Evolutionary conservation across 306 rosid species (phyloP).

Genomic region (Ceratonia siliqua): DNA sequence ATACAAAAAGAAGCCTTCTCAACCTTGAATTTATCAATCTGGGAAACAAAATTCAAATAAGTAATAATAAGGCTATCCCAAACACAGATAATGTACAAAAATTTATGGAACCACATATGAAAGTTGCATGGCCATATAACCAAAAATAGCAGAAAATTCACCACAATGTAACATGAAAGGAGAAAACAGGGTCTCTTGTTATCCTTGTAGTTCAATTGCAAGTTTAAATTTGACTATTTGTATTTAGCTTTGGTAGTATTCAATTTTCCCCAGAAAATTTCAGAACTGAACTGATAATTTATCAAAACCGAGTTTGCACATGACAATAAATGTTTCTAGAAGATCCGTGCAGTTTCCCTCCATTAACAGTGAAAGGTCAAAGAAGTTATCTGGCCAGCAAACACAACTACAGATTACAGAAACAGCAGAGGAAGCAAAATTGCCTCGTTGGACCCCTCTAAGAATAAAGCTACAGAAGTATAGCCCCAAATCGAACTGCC

Average conservation of each 20-base stretch:
- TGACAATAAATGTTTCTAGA: neutral
- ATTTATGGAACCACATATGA: constrained; percentile 11
- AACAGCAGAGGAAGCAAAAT: neutral
- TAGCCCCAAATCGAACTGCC: neutral
- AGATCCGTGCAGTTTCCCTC: neutral
- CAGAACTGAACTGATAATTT: constrained; percentile 9
- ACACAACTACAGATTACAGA: neutral
- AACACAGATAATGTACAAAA: neutral
- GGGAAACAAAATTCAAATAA: neutral
- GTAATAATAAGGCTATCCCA: neutral
- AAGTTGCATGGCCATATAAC: neutral
- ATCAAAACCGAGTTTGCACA: neutral
- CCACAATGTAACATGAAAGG: neutral
- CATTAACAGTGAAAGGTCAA: neutral
- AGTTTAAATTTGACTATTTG: neutral
- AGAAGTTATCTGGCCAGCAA: neutral
- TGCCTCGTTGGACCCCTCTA: neutral
- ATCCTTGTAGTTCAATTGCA: constrained; percentile 5
- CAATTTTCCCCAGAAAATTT: neutral
- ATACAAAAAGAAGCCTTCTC: constrained; percentile 28
- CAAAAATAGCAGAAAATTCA: constrained; percentile 10
- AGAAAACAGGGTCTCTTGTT: constrained; percentile 1
- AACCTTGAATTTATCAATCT: neutral
- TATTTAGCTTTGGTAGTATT: neutral
- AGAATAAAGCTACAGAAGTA: neutral